Evolutionary conservation across 345 rosid genomes (phyloP), one percentile per base, ranked within the genome.

Genomic region (Lepidium sativum): DNA sequence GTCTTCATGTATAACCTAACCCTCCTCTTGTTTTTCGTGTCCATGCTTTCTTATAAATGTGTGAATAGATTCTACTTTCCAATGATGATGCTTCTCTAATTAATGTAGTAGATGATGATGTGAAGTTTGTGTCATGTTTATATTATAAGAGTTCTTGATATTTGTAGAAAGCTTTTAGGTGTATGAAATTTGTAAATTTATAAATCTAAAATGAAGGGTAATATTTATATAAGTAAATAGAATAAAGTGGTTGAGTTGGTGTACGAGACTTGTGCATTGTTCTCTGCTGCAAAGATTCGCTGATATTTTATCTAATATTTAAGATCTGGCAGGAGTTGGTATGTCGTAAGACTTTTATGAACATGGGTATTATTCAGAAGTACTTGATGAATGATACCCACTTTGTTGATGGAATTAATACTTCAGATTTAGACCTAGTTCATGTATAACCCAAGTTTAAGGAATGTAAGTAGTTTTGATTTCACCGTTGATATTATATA

Each of bases 11-110:
- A 37, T 14, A 71, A 63, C 50, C 69, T 35, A 47, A 64, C 51
- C 47, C 50, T 37, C 37, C 8, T 62, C 60, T 65, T 50, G 60
- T 40, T 64, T 65, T 57, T 65, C 65, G 66, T 45, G 75, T 64
- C 60, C 23, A 64, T 50, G 65, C 3, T 41, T 71, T n/a, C 39
- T 56, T 55, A 5, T 32, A n/a, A n/a, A 32, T 63, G 20, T 45
- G 34, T 33, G 39, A 37, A 6, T 40, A 39, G 66, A 57, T 64
- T 40, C n/a, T 37, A 62, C 55, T 62, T 70, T 61, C 18, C 13
- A 25, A 25, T 25, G 48, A 43, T 25, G 61, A 43, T 70, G 25
- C 56, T 62, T 54, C 42, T 37, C 37, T 42, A 44, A 54, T 54
- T 42, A 44, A 54, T 54, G 44, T 52, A 35, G 40, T 44, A 20